Percentiles rank a stretch among this genome's conserved stretches.
These are phyloP conservation scores for Bothriochloa decipiens DNA, from an alignment of 176 grass and related monocot species.

Conservation along the genomic window DNA sequence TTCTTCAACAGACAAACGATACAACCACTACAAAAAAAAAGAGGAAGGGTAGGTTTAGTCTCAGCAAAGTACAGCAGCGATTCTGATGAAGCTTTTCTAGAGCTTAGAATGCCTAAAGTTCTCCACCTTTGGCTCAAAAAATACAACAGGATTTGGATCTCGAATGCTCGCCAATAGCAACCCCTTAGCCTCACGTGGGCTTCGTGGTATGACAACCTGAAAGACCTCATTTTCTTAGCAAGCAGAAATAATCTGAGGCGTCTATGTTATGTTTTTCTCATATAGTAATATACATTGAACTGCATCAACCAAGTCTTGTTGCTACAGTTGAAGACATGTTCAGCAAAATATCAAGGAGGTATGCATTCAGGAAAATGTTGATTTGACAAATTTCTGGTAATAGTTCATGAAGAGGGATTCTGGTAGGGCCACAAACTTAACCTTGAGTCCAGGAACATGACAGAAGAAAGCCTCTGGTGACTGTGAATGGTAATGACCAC, in stretches of 20 bases:
- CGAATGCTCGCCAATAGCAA: slow-evolving; percentile 84
- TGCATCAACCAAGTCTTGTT: background rate
- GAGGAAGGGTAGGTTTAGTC: background rate
- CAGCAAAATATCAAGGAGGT: background rate
- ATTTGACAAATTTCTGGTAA: background rate
- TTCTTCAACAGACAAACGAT: slow-evolving; percentile 90
- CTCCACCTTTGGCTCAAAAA: slow-evolving; percentile 95
- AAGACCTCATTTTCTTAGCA: slow-evolving; percentile 33
- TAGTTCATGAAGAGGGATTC: background rate
- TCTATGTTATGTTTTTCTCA: background rate
- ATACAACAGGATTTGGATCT: slow-evolving; percentile 90
- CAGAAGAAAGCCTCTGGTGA: slow-evolving; percentile 98
- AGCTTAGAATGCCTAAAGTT: background rate
- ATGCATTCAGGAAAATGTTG: background rate
- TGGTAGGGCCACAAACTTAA: slow-evolving; percentile 26
- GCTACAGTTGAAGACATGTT: slow-evolving; percentile 3
- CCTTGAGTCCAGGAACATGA: slow-evolving; percentile 98
- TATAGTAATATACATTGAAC: background rate
- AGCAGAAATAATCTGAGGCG: background rate
- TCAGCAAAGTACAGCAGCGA: background rate
- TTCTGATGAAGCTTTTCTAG: background rate
- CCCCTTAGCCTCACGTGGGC: slow-evolving; percentile 87
- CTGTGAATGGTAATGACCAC: slow-evolving; percentile 98
- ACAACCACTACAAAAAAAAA: slow-evolving; percentile 65
- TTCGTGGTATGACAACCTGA: slow-evolving; percentile 93